Evolutionary conservation across 2,329 filamentous ascomycete species (phyloP), one percentile per base, ranked within the genome.

Genomic region (Talaromyces sp.): DNA sequence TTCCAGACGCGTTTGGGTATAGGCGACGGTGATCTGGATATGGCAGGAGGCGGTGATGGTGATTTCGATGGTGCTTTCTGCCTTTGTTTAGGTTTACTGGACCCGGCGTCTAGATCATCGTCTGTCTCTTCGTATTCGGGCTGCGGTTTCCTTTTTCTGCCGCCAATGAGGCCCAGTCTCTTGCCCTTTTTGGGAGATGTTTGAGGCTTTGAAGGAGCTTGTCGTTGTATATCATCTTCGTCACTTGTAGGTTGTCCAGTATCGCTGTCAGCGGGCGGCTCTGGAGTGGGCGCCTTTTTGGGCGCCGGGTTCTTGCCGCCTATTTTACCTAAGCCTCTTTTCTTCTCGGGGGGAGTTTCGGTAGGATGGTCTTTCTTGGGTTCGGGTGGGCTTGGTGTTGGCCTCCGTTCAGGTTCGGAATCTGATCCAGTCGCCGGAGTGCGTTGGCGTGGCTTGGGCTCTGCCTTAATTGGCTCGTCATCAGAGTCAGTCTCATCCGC

Each of bases 131-230:
- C 66, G 10, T 37, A 24, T 41, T 52, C 52, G 6, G 50, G 64
- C n/a, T 45, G 33, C 14, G 43, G 56, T 63, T 72, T 70, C 67
- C 70, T 74, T 57, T 71, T 74, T 35, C 57, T 31, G 47, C 59
- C 60, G 39, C 74, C 74, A 35, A 77, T 76, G 8, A 73, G 68
- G 24, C 75, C 75, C 56, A 77, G 66, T 27, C 69, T 69, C 47
- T 71, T 70, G 8, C 63, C 27, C 39, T 35, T 54, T 43, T 68
- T 69, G 62, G 41, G 49, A 22, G 33, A 41, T 33, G 31, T 14
- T 54, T 47, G 60, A 63, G n/a, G 64, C 47, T 61, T 66, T 19
- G 47, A 60, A 49, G 60, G 61, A 56, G 62, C 59, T 58, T 62
- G 63, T 52, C 33, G 43, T 37, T 27, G n/a, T 6, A 52, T 3